A percentile compares a stretch with the other conserved stretches of the same genome.
Evolutionary conservation across 2,329 filamentous ascomycete species (phyloP).

Genomic region (Sarocladium oryzae): DNA sequence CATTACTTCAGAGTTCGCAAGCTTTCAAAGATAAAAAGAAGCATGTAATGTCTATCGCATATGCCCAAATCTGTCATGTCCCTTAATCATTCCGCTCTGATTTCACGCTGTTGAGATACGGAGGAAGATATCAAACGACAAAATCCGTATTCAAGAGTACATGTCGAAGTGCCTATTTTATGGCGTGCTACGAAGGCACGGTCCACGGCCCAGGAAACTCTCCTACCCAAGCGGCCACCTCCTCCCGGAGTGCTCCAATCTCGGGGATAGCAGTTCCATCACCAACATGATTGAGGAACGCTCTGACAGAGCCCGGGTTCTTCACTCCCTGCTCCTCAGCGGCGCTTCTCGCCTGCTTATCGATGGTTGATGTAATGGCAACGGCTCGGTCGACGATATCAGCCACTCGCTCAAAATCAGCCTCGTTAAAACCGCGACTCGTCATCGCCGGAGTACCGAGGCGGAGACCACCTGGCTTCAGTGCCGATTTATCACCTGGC

Average conservation of each 20-base stretch:
- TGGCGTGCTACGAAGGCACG: slow-evolving; percentile 15
- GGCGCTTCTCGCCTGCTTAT: slow-evolving; percentile 61
- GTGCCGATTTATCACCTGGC: slow-evolving; percentile 82
- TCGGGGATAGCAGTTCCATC: slow-evolving; percentile 58
- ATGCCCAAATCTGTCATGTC: too few relatives aligned
- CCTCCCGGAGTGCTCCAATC: slow-evolving; percentile 59
- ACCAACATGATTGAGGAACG: slow-evolving; percentile 60
- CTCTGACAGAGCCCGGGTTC: slow-evolving; percentile 54
- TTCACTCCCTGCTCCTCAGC: slow-evolving; percentile 59
- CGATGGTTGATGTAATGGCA: slow-evolving; percentile 64
- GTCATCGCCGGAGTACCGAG: slow-evolving; percentile 96
- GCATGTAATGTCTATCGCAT: too few relatives aligned
- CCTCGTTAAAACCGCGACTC: slow-evolving; percentile 74
- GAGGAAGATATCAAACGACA: too few relatives aligned
- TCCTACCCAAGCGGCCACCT: slow-evolving; percentile 68
- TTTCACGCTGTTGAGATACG: too few relatives aligned
- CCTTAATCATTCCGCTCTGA: too few relatives aligned
- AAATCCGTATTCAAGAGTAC: too few relatives aligned
- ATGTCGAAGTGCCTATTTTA: too few relatives aligned
- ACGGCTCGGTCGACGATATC: slow-evolving; percentile 78
- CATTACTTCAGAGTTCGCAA: too few relatives aligned
- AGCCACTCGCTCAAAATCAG: slow-evolving; percentile 77
- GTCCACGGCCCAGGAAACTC: slow-evolving; percentile 23
- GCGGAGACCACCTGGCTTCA: slow-evolving; percentile 83
- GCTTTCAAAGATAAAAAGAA: too few relatives aligned